phyloP scores from a whole-genome alignment of 768 basidiomycete genomes.

The Amyloporia xantha region DNA sequence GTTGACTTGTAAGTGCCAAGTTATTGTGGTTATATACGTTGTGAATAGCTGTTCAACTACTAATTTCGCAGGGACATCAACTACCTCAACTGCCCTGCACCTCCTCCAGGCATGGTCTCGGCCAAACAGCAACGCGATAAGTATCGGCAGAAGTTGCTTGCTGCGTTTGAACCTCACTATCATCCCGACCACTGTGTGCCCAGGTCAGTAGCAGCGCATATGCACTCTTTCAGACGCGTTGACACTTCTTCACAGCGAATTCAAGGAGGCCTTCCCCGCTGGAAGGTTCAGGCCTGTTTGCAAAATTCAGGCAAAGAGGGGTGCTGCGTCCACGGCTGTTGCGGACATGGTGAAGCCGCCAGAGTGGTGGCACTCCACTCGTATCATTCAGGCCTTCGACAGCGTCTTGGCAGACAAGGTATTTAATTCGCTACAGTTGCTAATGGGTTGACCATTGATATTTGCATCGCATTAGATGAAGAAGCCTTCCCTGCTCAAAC shows the following conservation, averaged over 20 bases:
- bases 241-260: conserved; percentile 51
- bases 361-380: conserved; percentile 91
- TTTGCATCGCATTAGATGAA: conserved; percentile 49
- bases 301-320: conserved; percentile 82
- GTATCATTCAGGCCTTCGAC: conserved; percentile 88
- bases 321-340: conserved; percentile 71
- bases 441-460: too few species aligned
- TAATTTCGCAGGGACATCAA: conserved; percentile 25
- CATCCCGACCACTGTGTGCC: conserved; percentile 86
- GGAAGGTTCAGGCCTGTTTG: conserved; percentile 88
- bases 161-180: conserved; percentile 80
- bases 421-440: too few species aligned
- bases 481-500: conserved; percentile 82
- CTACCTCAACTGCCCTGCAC: conserved; percentile 67
- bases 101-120: conserved; percentile 70
- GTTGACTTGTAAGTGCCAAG: conserved; percentile 46
- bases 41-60: too few species aligned
- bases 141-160: conserved; percentile 64
- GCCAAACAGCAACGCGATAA: conserved; percentile 74
- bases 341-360: conserved; percentile 89
- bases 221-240: not conserved
- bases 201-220: conserved; percentile 35
- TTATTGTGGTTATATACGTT: not conserved
- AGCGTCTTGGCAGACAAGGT: conserved; percentile 73
- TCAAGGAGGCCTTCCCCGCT: conserved; percentile 92